Evolutionary conservation across 495 filamentous ascomycete genomes (phyloP).

Genomic region (Aspergillus homomorphus): DNA sequence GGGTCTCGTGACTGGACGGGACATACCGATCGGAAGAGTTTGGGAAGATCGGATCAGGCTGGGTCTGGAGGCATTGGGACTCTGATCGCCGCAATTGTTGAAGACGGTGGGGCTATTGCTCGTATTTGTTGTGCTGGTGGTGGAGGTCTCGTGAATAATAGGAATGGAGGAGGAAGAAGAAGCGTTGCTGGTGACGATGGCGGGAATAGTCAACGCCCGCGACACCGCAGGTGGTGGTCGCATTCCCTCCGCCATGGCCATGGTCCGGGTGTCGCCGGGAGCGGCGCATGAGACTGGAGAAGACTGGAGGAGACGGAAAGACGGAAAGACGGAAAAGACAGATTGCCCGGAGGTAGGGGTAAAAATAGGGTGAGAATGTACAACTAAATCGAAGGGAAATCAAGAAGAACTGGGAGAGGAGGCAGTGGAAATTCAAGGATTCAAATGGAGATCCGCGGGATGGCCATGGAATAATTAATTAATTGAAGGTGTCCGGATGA

Average conservation of each 20-base stretch:
- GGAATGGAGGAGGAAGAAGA: constrained; percentile 8
- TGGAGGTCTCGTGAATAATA: not conserved
- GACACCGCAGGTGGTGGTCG: constrained; percentile 20
- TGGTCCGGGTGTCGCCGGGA: constrained; percentile 19
- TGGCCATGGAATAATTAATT: constrained; percentile 2
- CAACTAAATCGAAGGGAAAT: not conserved
- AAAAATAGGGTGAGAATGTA: not conserved
- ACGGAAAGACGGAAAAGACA: constrained; percentile 4
- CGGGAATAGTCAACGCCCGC: constrained; percentile 21
- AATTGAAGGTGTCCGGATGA: not conserved
- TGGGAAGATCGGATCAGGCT: constrained; percentile 19
- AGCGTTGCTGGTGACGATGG: constrained; percentile 23
- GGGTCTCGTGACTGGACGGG: constrained; percentile 12
- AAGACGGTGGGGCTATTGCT: constrained; percentile 1
- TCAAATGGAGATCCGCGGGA: constrained; percentile 17
- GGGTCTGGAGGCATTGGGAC: constrained; percentile 14
- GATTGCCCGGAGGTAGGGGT: not conserved
- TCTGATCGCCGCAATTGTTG: constrained; percentile 11
- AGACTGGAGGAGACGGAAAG: constrained; percentile 3
- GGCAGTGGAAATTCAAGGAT: constrained; percentile 16
- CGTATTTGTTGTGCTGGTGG: not conserved
- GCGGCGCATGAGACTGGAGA: constrained; percentile 18
- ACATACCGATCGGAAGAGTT: constrained; percentile 27
- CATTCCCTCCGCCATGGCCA: constrained; percentile 35
- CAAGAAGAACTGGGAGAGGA: not conserved